Percentiles rank a stretch among this genome's conserved stretches.
These are phyloP conservation scores for Epichloe scottii DNA, from an alignment of 2,329 filamentous ascomycete species.

Conservation along the genomic window DNA sequence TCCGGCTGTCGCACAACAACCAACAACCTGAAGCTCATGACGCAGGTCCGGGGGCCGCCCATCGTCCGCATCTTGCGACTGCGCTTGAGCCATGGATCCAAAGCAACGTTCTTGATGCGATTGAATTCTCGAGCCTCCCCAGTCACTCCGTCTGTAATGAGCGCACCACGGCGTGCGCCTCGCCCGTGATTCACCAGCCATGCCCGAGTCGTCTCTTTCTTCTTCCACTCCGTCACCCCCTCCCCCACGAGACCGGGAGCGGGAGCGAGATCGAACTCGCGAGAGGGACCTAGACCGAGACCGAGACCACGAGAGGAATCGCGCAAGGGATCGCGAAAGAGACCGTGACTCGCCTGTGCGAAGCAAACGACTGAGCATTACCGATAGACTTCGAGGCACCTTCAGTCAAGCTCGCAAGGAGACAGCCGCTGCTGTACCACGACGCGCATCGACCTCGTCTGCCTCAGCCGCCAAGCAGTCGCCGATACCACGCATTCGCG, in stretches of 20 bases:
- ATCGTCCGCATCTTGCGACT: conserved; percentile 1
- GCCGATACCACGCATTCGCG: conserved; percentile 25
- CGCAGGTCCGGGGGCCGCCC: conserved; percentile 2
- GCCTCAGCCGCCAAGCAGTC: conserved; percentile 17
- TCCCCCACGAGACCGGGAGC: conserved; percentile 1
- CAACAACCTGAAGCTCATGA: conserved; percentile 3
- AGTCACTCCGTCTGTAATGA: neutral
- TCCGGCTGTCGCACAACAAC: neutral
- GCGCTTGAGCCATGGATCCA: neutral
- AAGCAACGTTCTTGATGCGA: neutral
- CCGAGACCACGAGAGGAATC: conserved; percentile 4
- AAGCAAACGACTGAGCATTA: conserved; percentile 28
- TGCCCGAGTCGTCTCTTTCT: conserved; percentile 4
- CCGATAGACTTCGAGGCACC: conserved; percentile 24
- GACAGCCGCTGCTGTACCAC: conserved; percentile 13
- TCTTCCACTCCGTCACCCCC: conserved; percentile 1
- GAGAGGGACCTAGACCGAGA: neutral
- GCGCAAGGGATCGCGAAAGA: conserved; percentile 12
- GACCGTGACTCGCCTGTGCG: conserved; percentile 16
- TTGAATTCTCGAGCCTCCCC: neutral
- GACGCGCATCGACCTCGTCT: conserved; percentile 19
- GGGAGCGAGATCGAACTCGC: neutral
- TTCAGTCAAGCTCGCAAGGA: conserved; percentile 21
- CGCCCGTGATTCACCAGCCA: neutral
- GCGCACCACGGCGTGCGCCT: neutral